A percentile compares a stretch with the other conserved stretches of the same genome.
phyloP scores from a whole-genome alignment of 2,329 filamentous ascomycete species.

The Fusarium sp. region DNA sequence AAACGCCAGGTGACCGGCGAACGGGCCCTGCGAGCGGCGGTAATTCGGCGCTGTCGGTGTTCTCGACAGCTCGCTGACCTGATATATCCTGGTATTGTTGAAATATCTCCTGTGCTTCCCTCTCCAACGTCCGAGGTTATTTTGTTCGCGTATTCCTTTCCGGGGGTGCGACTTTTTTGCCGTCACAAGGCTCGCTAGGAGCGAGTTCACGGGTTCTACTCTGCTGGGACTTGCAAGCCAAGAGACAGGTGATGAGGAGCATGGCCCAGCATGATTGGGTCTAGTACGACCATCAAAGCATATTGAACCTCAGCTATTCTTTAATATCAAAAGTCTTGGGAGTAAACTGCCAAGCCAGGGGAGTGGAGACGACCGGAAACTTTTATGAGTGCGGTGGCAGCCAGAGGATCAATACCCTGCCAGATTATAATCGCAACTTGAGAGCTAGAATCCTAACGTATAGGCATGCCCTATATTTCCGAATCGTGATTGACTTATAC shows the following conservation, averaged over 20 bases:
- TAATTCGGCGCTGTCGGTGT: conserved; percentile 30
- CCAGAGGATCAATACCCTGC: not conserved
- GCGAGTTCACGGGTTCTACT: not conserved
- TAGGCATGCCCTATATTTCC: no score
- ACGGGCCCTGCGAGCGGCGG: conserved; percentile 28
- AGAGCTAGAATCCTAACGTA: no score
- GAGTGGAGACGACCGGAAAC: conserved; percentile 15
- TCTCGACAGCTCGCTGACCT: conserved; percentile 5
- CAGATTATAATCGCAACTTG: no score
- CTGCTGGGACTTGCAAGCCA: not conserved
- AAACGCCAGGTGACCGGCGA: conserved; percentile 28
- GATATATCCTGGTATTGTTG: conserved; percentile 8
- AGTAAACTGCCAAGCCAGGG: conserved; percentile 13
- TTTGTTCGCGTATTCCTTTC: conserved; percentile 8
- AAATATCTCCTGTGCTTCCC: conserved; percentile 24
- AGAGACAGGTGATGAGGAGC: conserved; percentile 15
- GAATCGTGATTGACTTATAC: no score
- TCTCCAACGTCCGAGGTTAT: conserved; percentile 24
- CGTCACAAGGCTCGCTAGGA: not conserved
- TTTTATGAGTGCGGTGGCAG: conserved; percentile 15
- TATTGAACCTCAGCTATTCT: not conserved
- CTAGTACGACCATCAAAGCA: conserved; percentile 4
- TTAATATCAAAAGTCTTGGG: conserved; percentile 1
- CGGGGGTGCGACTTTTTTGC: not conserved
- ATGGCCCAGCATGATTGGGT: conserved; percentile 8